Conservation (phyloP, 208 protist genomes). For the Plasmodiophora brassicae region DNA sequence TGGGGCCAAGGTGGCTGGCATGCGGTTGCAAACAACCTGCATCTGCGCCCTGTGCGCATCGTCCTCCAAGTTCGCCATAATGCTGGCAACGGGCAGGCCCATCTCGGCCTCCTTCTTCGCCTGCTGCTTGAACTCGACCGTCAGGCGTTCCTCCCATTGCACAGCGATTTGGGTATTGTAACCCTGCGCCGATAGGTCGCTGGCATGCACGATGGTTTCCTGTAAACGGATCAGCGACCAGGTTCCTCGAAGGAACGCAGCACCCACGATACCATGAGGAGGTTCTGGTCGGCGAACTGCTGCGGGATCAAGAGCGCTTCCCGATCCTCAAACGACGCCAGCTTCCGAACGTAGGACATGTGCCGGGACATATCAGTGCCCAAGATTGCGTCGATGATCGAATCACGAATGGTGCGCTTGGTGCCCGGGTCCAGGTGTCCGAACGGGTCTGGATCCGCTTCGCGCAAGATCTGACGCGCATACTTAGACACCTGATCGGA, state of each 20-base stretch:
- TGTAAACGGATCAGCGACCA: no score
- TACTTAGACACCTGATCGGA: not conserved
- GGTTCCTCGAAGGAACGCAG: no score
- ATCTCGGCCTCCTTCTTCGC: not conserved
- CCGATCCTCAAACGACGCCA: not conserved
- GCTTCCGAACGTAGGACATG: not conserved
- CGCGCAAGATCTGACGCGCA: not conserved
- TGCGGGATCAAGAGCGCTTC: not conserved
- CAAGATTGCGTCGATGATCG: not conserved
- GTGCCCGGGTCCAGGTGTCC: not conserved
- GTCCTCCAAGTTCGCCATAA: not conserved
- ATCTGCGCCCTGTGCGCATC: not conserved
- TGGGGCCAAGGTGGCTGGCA: no score
- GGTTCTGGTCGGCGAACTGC: slow-evolving; percentile 25
- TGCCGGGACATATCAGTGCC: slow-evolving; percentile 3
- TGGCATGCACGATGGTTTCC: not conserved
- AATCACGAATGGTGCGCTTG: not conserved
- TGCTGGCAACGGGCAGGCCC: not conserved
- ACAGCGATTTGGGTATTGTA: slow-evolving; percentile 10
- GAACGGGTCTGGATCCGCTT: not conserved
- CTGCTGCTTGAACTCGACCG: not conserved
- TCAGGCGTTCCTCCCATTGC: not conserved
- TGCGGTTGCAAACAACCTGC: no score
- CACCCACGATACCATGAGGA: no score
- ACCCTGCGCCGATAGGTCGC: not conserved